phyloP scores from a whole-genome alignment of 352 stramenopile genomes.

The Globisporangium parvum region DNA sequence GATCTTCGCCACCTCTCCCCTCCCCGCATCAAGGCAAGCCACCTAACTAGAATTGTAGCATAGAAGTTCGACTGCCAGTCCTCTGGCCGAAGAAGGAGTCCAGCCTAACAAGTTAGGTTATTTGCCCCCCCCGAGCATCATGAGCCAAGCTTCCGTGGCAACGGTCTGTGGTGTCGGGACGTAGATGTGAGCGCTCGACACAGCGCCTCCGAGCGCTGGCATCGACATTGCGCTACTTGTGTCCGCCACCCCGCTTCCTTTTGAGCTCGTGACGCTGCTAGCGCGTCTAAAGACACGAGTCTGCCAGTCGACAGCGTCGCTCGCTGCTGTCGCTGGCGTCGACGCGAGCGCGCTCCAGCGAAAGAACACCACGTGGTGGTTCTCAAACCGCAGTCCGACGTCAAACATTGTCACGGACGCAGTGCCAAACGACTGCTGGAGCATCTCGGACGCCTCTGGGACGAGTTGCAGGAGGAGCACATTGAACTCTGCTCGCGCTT shows the following conservation, averaged over 20 bases:
- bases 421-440: constrained; percentile 14
- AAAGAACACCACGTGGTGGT: constrained; percentile 21
- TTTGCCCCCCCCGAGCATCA: constrained; percentile 26
- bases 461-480: constrained; percentile 16
- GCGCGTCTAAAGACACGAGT: constrained; percentile 19
- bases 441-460: constrained; percentile 19
- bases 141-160: constrained; percentile 30
- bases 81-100: too few species aligned
- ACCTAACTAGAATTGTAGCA: too few species aligned
- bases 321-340: constrained; percentile 1
- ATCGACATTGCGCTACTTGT: neutral
- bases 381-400: constrained; percentile 29
- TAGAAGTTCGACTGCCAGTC: too few species aligned
- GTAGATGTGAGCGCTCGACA: constrained; percentile 26
- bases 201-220: constrained; percentile 1
- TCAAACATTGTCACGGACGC: constrained; percentile 31
- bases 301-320: constrained; percentile 23
- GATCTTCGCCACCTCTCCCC: too few species aligned
- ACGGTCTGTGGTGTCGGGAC: constrained; percentile 36
- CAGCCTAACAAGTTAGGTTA: too few species aligned
- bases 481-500: constrained; percentile 27
- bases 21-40: too few species aligned
- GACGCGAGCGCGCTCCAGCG: constrained; percentile 19
- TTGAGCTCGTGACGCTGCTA: constrained; percentile 8
- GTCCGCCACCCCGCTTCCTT: neutral